Evolutionary conservation across 1,284 basidiomycete genomes (phyloP).

Genomic region (Ceratobasidium sp.): DNA sequence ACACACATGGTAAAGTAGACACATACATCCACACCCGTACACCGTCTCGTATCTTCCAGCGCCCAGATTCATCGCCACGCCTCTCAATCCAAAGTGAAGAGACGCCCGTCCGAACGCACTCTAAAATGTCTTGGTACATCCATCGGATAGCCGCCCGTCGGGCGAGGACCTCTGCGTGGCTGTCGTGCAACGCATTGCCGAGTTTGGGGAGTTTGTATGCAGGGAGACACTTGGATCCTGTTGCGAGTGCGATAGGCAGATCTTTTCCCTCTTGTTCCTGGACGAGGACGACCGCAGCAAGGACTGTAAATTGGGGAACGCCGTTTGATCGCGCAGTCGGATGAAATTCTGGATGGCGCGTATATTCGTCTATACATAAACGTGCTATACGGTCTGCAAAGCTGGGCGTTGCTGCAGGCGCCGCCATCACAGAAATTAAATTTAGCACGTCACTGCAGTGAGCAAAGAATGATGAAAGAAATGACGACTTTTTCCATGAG

Average conservation of each 20-base stretch:
- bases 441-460: neutral
- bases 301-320: conserved; percentile 42
- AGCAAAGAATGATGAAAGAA: too few species aligned
- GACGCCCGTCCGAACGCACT: neutral
- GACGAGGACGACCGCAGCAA: conserved; percentile 43
- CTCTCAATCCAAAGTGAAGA: conserved; percentile 61
- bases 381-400: conserved; percentile 12
- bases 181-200: conserved; percentile 90
- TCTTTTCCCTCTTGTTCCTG: neutral
- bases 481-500: conserved; percentile 15
- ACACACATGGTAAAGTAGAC: conserved; percentile 88
- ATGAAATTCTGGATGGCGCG: conserved; percentile 36
- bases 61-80: conserved; percentile 51
- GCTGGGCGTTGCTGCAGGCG: neutral
- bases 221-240: conserved; percentile 90
- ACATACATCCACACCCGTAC: conserved; percentile 78
- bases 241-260: conserved; percentile 70
- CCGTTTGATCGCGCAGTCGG: conserved; percentile 44
- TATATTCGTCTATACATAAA: conserved; percentile 25
- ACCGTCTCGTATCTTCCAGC: conserved; percentile 62
- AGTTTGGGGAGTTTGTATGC: conserved; percentile 65
- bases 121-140: conserved; percentile 74
- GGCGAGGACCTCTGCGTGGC: conserved; percentile 90
- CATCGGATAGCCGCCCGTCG: conserved; percentile 83
- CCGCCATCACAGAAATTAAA: neutral